Evolutionary conservation across 345 rosid species (phyloP), one percentile per base, ranked within the genome.

Genomic region (Linum usitatissimum): DNA sequence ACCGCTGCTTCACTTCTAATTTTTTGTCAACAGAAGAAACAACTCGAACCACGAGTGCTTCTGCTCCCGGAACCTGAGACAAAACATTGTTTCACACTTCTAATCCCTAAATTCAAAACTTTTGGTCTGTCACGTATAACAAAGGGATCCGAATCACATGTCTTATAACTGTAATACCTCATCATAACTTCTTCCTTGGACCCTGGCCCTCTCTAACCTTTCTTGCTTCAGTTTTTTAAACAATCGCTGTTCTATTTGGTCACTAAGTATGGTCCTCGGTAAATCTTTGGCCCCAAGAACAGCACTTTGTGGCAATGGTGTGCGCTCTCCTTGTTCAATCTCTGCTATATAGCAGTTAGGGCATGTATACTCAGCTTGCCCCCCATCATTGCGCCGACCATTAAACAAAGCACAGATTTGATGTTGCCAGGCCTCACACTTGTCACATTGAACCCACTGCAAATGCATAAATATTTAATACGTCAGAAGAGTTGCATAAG

Each of bases 391-490:
- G 77, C 97, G 79, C 73, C 97, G 77, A 64, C 99, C 97, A 80
- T 94, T 94, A 78, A 94, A 94, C 66, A 94, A 73, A 73, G 96
- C 95, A 75, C 99, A 94, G 45, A 94, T 94, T 71, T 94, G 99
- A 80, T 94, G 99, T 79, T 94, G 99, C 99, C 99, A 94, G 34
- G 88, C 87, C 75, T 94, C 96, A 77, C 99, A 94, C 68, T 94
- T 94, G 85, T 94, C 99, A 81, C 99, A 94, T 70, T 93, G 99
- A 73, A 93, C 97, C 99, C 99, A 93, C 97, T 93, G 88, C 78
- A 76, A 18, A 64, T 59, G 66, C 49, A 76, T 75, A 12, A 61
- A 74, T 69, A 19, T 53, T 57, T 67, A 64, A 55, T 36, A 51
- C 17, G 66, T 65, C 51, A 76, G 55, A 56, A 30, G 8, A 68